Evolutionary conservation across 2,329 filamentous ascomycete species (phyloP).

Genomic region (Phialocephala subalpina): DNA sequence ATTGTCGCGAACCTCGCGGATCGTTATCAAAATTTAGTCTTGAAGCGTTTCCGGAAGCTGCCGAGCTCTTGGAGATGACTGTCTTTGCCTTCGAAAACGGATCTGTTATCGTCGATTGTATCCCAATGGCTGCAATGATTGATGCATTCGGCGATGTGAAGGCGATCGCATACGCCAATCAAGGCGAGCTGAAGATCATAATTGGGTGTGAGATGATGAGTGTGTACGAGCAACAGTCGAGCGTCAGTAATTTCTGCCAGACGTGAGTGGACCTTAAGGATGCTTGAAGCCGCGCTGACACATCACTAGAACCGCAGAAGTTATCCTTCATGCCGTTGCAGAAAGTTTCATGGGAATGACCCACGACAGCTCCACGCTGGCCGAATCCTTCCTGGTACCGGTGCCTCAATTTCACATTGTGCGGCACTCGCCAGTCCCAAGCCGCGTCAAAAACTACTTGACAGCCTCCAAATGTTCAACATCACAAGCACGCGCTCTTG

Average conservation of each 20-base stretch:
- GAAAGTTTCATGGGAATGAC: conserved; percentile 34
- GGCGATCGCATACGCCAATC: conserved; percentile 30
- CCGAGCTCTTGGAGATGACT: conserved; percentile 42
- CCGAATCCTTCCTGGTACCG: conserved; percentile 45
- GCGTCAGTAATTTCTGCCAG: conserved; percentile 34
- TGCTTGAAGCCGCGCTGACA: no score
- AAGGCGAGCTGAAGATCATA: conserved; percentile 31
- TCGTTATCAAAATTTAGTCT: conserved; percentile 38
- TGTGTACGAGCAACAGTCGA: conserved; percentile 30
- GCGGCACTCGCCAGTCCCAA: conserved; percentile 25
- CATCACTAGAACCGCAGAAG: conserved; percentile 29
- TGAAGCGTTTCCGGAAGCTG: conserved; percentile 54
- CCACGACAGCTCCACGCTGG: conserved; percentile 47
- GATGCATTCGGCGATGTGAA: conserved; percentile 29
- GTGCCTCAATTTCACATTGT: conserved; percentile 11
- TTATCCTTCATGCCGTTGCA: conserved; percentile 33
- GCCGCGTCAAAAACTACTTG: conserved; percentile 29
- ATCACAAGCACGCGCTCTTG: conserved; percentile 28
- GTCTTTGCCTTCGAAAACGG: conserved; percentile 33
- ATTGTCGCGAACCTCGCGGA: conserved; percentile 38
- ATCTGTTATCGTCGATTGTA: conserved; percentile 35
- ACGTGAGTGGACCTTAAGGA: conserved; percentile 24
- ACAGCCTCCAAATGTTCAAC: conserved; percentile 47
- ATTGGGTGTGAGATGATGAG: conserved; percentile 37
- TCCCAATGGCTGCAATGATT: conserved; percentile 31